Evolutionary conservation across 768 basidiomycete genomes (phyloP), one percentile per base, ranked within the genome.

Genomic region (Collybia sp.): DNA sequence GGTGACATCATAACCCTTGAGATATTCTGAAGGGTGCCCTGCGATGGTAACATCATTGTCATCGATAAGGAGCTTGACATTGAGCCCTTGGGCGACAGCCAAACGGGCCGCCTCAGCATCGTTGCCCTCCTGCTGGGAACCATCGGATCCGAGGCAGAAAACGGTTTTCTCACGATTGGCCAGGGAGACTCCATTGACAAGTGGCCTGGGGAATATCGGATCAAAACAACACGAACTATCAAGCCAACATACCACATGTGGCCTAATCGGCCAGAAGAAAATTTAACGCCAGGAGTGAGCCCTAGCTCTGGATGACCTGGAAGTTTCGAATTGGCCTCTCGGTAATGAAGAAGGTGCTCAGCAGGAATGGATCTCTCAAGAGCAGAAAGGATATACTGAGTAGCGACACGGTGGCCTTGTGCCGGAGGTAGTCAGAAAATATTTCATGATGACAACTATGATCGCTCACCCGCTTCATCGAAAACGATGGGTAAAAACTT

Each of bases 41-140:
- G 90, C 82, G 49, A 93, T 93, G 6, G 90, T 93, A 53, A 93
- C 90, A 60, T 93, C 84, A 66, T 93, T 93, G 66, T 92, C 88
- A 54, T 93, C 91, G 52, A 93, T 83, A 61, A 93, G 64, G 46
- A 93, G 70, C 66, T 93, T 93, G 63, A 93, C 78, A 60, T 92
- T 90, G 54, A 93, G 71, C 36, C 71, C 65, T 59, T 92, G 83
- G 2, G 91, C 90, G 35, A 91, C 91, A 13, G 91, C 90, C 30
- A 93, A 73, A 13, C 90, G 76, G 12, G 91, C 91, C 12, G 91
- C 91, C 60, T 93, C 91, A 1, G 91, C 90, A 55, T 93, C 89
- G 59, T 93, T 86, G 12, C 91, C 91, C 61, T 93, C 91, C 62
- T 93, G 91, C 60, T 93, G 89, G 3, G 89, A 91, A 8, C 91